A percentile compares a stretch with the other conserved stretches of the same genome.
Conservation (phyloP, 768 basidiomycete genomes). For the Lactarius evosmus region DNA sequence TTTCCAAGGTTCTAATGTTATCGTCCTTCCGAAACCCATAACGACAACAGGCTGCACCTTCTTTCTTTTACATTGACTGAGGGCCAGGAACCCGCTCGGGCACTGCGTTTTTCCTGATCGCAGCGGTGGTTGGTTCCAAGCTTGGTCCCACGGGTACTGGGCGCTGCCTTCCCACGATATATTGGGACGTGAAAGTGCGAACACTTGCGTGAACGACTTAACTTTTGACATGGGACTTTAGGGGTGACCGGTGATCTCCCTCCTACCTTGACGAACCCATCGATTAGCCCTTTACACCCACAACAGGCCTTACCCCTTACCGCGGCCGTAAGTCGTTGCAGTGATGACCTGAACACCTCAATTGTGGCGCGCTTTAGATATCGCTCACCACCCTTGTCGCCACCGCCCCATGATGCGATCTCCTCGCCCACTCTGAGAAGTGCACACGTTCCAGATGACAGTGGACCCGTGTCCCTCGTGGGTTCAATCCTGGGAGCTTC, state of each 20-base stretch:
- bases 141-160: too few species aligned
- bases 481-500: not conserved
- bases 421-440: not conserved
- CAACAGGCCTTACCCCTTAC: too few species aligned
- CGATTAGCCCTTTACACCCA: not conserved
- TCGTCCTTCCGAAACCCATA: not conserved
- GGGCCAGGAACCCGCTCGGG: not conserved
- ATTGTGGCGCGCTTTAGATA: not conserved
- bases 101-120: too few species aligned
- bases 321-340: not conserved
- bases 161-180: too few species aligned
- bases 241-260: too few species aligned
- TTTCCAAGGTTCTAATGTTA: not conserved
- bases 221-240: too few species aligned
- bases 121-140: too few species aligned
- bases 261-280: too few species aligned
- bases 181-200: too few species aligned
- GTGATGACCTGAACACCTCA: not conserved
- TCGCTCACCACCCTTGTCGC: not conserved
- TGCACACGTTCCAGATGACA: not conserved
- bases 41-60: not conserved
- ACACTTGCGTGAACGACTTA: too few species aligned
- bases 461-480: not conserved
- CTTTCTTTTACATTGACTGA: not conserved
- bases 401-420: not conserved